These are phyloP conservation scores for Aspergillus ochraceus DNA, from an alignment of 2,329 filamentous ascomycete species.

Conservation along the genomic window DNA sequence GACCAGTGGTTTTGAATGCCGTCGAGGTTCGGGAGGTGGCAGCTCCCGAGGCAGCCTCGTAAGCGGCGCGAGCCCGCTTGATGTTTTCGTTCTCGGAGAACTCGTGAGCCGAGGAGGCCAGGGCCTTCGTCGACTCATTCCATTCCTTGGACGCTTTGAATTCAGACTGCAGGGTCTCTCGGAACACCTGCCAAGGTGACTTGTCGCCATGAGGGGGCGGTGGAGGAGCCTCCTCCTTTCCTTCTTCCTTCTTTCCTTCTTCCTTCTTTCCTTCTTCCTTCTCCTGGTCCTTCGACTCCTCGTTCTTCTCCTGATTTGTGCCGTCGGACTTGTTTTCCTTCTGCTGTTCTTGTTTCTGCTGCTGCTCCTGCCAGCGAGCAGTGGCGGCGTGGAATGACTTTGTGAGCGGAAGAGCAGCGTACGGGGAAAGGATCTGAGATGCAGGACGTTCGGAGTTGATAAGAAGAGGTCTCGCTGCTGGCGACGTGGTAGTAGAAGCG, in stretches of 20 bases:
- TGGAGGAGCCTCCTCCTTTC: slow-evolving; percentile 65
- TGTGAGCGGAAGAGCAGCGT: slow-evolving; percentile 35
- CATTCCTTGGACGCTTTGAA: slow-evolving; percentile 98
- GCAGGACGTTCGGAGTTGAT: slow-evolving; percentile 33
- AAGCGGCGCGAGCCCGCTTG: slow-evolving; percentile 79
- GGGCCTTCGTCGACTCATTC: slow-evolving; percentile 97
- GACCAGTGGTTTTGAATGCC: slow-evolving; percentile 81
- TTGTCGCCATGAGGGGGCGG: slow-evolving; percentile 98
- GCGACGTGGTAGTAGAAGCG: slow-evolving; percentile 33
- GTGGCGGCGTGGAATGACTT: slow-evolving; percentile 39
- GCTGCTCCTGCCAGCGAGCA: slow-evolving; percentile 35
- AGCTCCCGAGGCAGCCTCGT: slow-evolving; percentile 80
- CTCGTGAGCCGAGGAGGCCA: slow-evolving; percentile 83
- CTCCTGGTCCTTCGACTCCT: slow-evolving; percentile 39
- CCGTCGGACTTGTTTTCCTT: slow-evolving; percentile 43
- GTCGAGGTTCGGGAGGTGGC: slow-evolving; percentile 76
- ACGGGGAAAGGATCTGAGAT: slow-evolving; percentile 35
- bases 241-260: slow-evolving; percentile 48
- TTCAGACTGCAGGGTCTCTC: slow-evolving; percentile 89
- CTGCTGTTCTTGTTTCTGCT: slow-evolving; percentile 38
- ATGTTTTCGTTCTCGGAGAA: slow-evolving; percentile 93
- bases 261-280: slow-evolving; percentile 49
- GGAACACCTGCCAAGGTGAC: slow-evolving; percentile 98
- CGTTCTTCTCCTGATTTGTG: slow-evolving; percentile 22
- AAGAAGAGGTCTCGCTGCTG: slow-evolving; percentile 35